Evolutionary conservation across 2,329 filamentous ascomycete species (phyloP).

Genomic region (Colletotrichum spaethianum): DNA sequence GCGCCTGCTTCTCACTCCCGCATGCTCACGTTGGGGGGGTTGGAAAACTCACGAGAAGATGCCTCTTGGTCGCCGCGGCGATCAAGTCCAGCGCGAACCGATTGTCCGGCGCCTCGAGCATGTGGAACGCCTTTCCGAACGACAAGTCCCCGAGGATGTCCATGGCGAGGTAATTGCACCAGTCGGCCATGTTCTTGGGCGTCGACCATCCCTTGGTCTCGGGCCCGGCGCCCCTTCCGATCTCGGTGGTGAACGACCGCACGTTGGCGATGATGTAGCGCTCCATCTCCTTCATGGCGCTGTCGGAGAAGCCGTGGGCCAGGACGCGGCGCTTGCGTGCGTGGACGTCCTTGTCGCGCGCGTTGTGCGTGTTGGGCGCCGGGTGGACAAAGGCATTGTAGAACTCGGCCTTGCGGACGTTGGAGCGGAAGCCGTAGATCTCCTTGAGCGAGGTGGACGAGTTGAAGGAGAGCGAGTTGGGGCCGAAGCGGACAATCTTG

Average conservation of each 20-base stretch:
- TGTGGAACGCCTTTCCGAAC: slow-evolving; percentile 74
- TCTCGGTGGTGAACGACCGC: slow-evolving; percentile 74
- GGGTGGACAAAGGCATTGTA: slow-evolving; percentile 82
- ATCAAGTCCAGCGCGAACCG: slow-evolving; percentile 78
- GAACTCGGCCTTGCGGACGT: slow-evolving; percentile 78
- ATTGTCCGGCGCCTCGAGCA: slow-evolving; percentile 72
- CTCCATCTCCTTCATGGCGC: slow-evolving; percentile 78
- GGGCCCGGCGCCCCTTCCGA: slow-evolving; percentile 57
- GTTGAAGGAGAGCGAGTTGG: slow-evolving; percentile 85
- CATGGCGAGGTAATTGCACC: slow-evolving; percentile 75
- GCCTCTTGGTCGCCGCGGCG: slow-evolving; percentile 76
- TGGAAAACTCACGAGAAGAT: slow-evolving; percentile 72
- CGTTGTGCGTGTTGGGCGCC: slow-evolving; percentile 80
- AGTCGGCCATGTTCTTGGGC: slow-evolving; percentile 74
- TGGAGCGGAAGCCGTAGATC: slow-evolving; percentile 75
- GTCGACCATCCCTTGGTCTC: slow-evolving; percentile 70
- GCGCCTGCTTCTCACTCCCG: background rate
- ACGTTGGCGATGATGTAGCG: slow-evolving; percentile 76
- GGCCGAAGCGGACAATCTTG: slow-evolving; percentile 81
- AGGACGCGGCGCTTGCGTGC: slow-evolving; percentile 80
- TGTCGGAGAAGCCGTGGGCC: slow-evolving; percentile 79
- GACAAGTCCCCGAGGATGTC: slow-evolving; percentile 73
- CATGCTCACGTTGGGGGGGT: too few relatives aligned
- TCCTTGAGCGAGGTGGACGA: slow-evolving; percentile 76
- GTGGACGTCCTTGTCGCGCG: slow-evolving; percentile 77